Base-by-base conservation (phyloP, 1,139 yeast genomes). In the Lodderomyces elongisporus region DNA sequence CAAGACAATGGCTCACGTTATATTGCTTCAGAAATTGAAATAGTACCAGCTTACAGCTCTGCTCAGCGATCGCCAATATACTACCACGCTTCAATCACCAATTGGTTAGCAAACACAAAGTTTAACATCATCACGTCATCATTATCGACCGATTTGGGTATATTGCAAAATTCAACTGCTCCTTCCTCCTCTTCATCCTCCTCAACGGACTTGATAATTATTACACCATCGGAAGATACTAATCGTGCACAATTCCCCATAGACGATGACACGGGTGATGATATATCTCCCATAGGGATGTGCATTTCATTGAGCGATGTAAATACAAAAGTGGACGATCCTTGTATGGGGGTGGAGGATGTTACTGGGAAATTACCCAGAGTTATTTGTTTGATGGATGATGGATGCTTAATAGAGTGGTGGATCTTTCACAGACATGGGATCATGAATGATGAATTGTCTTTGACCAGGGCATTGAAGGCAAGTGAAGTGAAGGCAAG, bases 161-260 rank as follows among this genome's bases (percentile, higher is more conserved):
- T 77, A 0, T 25, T 42, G 10, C 10, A 25, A 8, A 17, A 23
- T 22, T 7, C n/a, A n/a, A 20, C 32, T 25, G 16, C 22, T 7
- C 22, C 22, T 7, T 18, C 22, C 7, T 18, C 10, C 9, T 7
- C 12, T n/a, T 16, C 33, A 5, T 18, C 20, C 13, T 13, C 23
- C 14, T 10, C 14, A 1, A 24, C 30, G 8, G 25, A 34, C 7
- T 36, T 33, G n/a, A 27, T 34, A 21, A 21, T 31, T 8, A 32
- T 39, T 10, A 36, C 31, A 2, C 44, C 38, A 26, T 34, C 70
- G 3, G 84, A 81, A 45, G 96, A 87, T 48, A 63, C 79, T 3
- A 76, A 75, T 43, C 68, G 84, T 34, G 91, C 95, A 0, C 71
- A 74, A 10, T 63, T 85, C 42, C 95, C 95, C 1, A 62, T 85